These are phyloP conservation scores for Metschnikowia cubensis DNA, from an alignment of 805 yeast genomes.

Conservation along the genomic window DNA sequence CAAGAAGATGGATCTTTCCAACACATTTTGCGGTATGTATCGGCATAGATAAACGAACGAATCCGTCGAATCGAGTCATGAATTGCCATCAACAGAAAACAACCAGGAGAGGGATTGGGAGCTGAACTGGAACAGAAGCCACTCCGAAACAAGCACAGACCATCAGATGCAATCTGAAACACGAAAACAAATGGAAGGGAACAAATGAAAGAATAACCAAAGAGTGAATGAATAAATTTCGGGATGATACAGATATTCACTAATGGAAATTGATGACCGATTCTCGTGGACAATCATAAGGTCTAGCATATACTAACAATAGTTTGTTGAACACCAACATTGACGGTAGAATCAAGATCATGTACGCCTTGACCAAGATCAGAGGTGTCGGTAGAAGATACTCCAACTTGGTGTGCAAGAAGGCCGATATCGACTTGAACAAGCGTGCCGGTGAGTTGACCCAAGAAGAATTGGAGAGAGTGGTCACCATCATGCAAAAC, in stretches of 20 bases:
- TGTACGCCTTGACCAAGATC: constrained; percentile 99
- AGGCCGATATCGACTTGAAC: constrained; percentile 97
- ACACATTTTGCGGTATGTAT: constrained; percentile 98
- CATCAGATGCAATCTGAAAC: too few relatives aligned
- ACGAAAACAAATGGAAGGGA: too few relatives aligned
- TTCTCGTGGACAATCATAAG: too few relatives aligned
- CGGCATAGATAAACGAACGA: background rate
- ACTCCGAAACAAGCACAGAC: too few relatives aligned
- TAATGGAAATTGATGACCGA: too few relatives aligned
- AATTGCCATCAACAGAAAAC: too few relatives aligned
- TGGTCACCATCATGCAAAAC: constrained; percentile 99
- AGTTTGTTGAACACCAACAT: constrained; percentile 99
- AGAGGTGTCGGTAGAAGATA: constrained; percentile 99
- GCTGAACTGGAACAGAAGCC: too few relatives aligned
- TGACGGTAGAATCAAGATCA: constrained; percentile 99
- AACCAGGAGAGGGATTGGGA: too few relatives aligned
- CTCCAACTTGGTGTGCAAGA: constrained; percentile 99
- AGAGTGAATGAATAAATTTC: too few relatives aligned
- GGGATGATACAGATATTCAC: too few relatives aligned
- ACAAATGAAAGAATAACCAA: too few relatives aligned
- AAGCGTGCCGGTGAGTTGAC: constrained; percentile 99
- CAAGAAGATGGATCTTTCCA: constrained; percentile 99
- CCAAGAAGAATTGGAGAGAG: constrained; percentile 99
- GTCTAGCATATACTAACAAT: constrained; percentile 17
- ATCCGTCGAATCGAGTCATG: too few relatives aligned